Evolutionary conservation across 2,329 filamentous ascomycete species (phyloP), one percentile per base, ranked within the genome.

Genomic region (Aureobasidium vineae): DNA sequence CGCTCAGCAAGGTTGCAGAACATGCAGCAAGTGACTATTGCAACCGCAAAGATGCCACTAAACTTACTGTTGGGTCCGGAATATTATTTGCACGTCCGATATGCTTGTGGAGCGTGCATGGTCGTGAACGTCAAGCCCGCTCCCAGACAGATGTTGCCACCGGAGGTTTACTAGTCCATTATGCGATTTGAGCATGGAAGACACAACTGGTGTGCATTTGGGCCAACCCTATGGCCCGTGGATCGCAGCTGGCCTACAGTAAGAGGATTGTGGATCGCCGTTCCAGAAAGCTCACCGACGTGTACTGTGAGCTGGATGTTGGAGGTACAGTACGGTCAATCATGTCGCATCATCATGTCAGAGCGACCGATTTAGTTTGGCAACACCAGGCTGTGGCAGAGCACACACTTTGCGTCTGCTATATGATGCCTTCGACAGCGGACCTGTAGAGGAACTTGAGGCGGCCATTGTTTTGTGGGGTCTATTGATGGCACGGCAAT

Each of bases 121-220:
- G 33, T 45, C 61, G 49, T 43, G 38, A 54, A 64, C 47, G 61
- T 64, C 61, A 64, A 54, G 61, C 33, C 61, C 26, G n/a, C 19
- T 54, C 23, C 47, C 61, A 64, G 49, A 53, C 38, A 64, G 31
- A 11, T 53, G 47, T 64, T 49, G 61, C 61, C 49, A 64, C 49
- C 61, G 61, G 61, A 64, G 36, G 47, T 64, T 54, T 54, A 45
- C 61, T 64, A 64, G 61, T 64, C 47, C 61, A 54, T 64, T 64
- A 64, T 64, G 61, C 49, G 61, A 64, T 64, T 63, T 54, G 26
- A 36, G 45, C 47, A 54, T 63, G 33, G 45, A 41, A 40, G 21
- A 63, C 26, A 50, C 59, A 63, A 33, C 49, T 43, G 21, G 49
- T 21, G 49, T 64, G 36, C 49, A 53, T 64, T 43, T 21, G 36